Base-by-base conservation (phyloP, 2,329 filamentous ascomycete genomes). In the Monosporascus sp. region DNA sequence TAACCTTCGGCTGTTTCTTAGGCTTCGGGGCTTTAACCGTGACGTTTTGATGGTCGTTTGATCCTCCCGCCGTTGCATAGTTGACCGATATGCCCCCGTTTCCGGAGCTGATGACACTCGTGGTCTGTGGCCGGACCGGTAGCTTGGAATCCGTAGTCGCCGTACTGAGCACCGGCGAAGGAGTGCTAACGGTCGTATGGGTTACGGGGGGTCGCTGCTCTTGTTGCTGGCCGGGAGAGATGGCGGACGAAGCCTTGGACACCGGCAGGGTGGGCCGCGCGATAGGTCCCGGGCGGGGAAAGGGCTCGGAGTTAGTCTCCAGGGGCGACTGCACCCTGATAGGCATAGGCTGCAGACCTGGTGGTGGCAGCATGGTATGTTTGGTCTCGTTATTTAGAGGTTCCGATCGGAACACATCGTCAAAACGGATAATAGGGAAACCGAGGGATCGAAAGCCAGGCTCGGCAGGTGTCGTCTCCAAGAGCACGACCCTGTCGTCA, bases 41-140 rank as follows among this genome's bases (percentile, higher is more conserved):
- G 46, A 69, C 64, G 50, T 69, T 69, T 57, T 67, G 64, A 56
- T 60, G 59, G n/a, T 68, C 65, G 17, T 53, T 53, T 35, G 60
- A 53, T 24, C 67, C 67, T 15, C 67, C 67, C 5, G 66, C 67
- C 17, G 63, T 69, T 8, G 67, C 66, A 57, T 69, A 69, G 51
- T 65, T 69, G 53, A 69, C 68, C 3, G 67, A 69, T 2, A 58
- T 65, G 17, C 67, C 67, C n/a, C 67, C 67, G 56, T 69, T 69
- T 22, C 65, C 66, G 14, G 67, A 69, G 48, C 57, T 68, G 49
- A 69, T 56, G 28, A 69, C 57, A 53, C 59, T 68, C 37, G 65
- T 59, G 55, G 24, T 43, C 35, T 5, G 47, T 40, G 49, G 45
- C 52, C 37, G 50, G 45, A 43, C 46, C 22, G 43, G 44, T 35